Conservation (phyloP, 345 rosid species). For the Brassica nigra region DNA sequence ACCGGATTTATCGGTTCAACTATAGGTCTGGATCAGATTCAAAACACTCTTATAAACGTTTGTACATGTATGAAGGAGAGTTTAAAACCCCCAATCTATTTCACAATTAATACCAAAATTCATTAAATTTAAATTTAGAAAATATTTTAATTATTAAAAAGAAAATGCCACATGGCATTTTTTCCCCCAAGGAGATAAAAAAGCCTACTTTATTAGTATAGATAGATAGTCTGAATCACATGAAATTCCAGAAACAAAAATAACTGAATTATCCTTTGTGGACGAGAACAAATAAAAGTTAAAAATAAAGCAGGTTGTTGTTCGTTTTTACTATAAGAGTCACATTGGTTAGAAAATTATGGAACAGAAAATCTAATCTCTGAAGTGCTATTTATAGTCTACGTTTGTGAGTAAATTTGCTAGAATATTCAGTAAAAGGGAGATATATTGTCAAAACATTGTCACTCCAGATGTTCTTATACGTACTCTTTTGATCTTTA, state of each 20-base stretch:
- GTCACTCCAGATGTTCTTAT: neutral
- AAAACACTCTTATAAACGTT: no score
- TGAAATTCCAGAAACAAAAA: neutral
- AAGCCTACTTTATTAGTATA: no score
- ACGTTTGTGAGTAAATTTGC: neutral
- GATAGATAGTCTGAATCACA: conserved; percentile 16
- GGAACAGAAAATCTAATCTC: conserved; percentile 32
- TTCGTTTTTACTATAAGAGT: conserved; percentile 27
- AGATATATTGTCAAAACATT: neutral
- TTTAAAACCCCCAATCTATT: no score
- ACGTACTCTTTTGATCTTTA: neutral
- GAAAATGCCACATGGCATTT: no score
- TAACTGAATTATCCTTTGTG: conserved; percentile 11
- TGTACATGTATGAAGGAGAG: no score
- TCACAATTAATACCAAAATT: no score
- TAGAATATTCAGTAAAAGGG: neutral
- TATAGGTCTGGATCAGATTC: no score
- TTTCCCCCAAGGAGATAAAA: no score
- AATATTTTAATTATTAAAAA: no score
- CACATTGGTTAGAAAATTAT: conserved; percentile 34
- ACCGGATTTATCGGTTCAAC: no score
- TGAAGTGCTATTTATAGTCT: conserved; percentile 29
- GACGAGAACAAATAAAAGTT: neutral
- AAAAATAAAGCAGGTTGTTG: conserved; percentile 21
- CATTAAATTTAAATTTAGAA: no score